A percentile compares a stretch with the other conserved stretches of the same genome.
phyloP scores from a whole-genome alignment of 805 yeast genomes.

The Scheffersomyces lignosus region DNA sequence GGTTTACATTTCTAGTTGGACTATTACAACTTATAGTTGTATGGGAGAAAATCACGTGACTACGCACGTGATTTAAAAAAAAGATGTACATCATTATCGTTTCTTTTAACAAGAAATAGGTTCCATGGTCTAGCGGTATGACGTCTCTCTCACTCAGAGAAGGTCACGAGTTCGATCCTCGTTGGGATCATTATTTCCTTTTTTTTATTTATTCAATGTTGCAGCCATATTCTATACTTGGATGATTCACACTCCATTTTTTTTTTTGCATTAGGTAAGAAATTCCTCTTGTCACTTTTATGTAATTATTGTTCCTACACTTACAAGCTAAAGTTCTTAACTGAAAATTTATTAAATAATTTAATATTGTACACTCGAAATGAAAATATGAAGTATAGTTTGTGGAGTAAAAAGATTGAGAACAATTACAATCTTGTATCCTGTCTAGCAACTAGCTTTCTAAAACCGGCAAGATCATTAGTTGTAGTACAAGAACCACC shows the following conservation, averaged over 20 bases:
- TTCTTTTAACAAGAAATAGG: conserved; percentile 10
- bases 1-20: too few relatives aligned
- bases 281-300: too few relatives aligned
- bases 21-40: too few relatives aligned
- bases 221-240: neutral
- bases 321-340: too few relatives aligned
- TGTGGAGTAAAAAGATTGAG: neutral
- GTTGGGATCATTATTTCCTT: conserved; percentile 13
- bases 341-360: neutral
- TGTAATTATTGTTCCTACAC: too few relatives aligned
- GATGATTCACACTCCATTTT: too few relatives aligned
- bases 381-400: neutral
- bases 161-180: conserved; percentile 23
- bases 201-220: conserved; percentile 2
- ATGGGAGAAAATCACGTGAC: too few relatives aligned
- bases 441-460: conserved; percentile 10
- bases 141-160: conserved; percentile 20
- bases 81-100: too few relatives aligned
- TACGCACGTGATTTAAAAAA: too few relatives aligned
- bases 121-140: conserved; percentile 21
- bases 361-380: neutral
- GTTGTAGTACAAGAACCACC: conserved; percentile 37
- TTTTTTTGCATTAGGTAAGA: too few relatives aligned
- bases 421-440: conserved; percentile 7
- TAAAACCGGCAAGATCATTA: conserved; percentile 12